phyloP scores from a whole-genome alignment of 1,139 yeast species.

The Pneumocystis murina region DNA sequence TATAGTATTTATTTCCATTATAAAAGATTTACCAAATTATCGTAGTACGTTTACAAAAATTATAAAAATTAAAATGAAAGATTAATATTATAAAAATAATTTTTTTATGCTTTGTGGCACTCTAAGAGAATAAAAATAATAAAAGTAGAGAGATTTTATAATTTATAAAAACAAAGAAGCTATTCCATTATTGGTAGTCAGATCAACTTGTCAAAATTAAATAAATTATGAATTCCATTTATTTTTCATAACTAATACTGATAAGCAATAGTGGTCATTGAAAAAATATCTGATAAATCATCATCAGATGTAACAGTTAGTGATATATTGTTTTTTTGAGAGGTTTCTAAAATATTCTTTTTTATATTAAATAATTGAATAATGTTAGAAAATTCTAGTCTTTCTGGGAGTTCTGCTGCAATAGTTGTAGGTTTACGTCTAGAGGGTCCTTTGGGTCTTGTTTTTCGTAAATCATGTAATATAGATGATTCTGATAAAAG shows the following conservation, averaged over 20 bases:
- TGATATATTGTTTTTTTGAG: not conserved
- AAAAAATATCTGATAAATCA: not conserved
- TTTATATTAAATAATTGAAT: not conserved
- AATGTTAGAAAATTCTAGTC: not conserved
- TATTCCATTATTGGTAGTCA: not conserved
- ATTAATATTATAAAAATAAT: not conserved
- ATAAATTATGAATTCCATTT: not conserved
- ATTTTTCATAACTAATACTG: not conserved
- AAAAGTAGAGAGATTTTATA: not conserved
- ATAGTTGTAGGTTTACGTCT: not conserved
- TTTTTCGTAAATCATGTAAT: not conserved
- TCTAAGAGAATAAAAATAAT: not conserved
- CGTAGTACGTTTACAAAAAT: not conserved
- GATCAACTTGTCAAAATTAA: not conserved
- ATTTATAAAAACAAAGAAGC: not conserved
- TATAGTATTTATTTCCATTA: not conserved
- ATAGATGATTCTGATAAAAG: not conserved
- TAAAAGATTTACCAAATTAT: not conserved
- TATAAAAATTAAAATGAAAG: not conserved
- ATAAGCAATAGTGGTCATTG: not conserved
- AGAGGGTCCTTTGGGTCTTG: not conserved
- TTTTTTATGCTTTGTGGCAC: not conserved
- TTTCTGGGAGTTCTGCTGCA: not conserved
- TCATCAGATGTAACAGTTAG: not conserved
- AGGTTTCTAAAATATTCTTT: not conserved